Conservation (phyloP, 768 basidiomycete species). For the Cyclocybe aegerita region DNA sequence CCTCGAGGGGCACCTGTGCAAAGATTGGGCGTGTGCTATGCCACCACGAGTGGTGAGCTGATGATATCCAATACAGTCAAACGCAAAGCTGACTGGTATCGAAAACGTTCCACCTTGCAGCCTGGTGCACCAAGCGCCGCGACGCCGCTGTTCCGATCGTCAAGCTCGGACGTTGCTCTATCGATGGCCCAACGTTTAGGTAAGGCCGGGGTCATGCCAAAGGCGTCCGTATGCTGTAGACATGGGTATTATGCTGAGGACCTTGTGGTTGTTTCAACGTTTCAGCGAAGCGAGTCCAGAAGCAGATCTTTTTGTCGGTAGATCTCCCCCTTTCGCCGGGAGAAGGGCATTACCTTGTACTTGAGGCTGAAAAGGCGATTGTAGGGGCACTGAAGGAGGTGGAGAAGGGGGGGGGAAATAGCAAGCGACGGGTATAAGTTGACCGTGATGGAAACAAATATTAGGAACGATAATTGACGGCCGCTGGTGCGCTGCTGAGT, state of each 20-base stretch:
- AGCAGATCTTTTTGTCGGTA: slow-evolving; percentile 72
- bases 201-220: slow-evolving; percentile 31
- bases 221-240: slow-evolving; percentile 13
- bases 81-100: background rate
- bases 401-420: slow-evolving; percentile 9
- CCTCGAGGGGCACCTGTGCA: slow-evolving; percentile 54
- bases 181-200: slow-evolving; percentile 82
- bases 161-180: slow-evolving; percentile 60
- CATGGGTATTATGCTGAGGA: slow-evolving; percentile 7
- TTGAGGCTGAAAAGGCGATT: slow-evolving; percentile 64
- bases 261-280: slow-evolving; percentile 8
- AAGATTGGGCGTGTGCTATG: slow-evolving; percentile 87
- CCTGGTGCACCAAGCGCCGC: slow-evolving; percentile 41
- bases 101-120: slow-evolving; percentile 19
- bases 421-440: slow-evolving; percentile 1
- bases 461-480: slow-evolving; percentile 14
- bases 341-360: slow-evolving; percentile 44
- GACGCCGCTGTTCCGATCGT: slow-evolving; percentile 64
- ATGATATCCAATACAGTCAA: background rate
- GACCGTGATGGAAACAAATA: slow-evolving; percentile 14
- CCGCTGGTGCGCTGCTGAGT: slow-evolving; percentile 1
- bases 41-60: slow-evolving; percentile 44
- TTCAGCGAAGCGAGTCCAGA: slow-evolving; percentile 62
- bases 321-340: slow-evolving; percentile 51
- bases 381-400: slow-evolving; percentile 43